Percentiles rank a stretch among this genome's conserved stretches.
phyloP scores from a whole-genome alignment of 768 basidiomycete genomes.

The Trametes sanguinea region DNA sequence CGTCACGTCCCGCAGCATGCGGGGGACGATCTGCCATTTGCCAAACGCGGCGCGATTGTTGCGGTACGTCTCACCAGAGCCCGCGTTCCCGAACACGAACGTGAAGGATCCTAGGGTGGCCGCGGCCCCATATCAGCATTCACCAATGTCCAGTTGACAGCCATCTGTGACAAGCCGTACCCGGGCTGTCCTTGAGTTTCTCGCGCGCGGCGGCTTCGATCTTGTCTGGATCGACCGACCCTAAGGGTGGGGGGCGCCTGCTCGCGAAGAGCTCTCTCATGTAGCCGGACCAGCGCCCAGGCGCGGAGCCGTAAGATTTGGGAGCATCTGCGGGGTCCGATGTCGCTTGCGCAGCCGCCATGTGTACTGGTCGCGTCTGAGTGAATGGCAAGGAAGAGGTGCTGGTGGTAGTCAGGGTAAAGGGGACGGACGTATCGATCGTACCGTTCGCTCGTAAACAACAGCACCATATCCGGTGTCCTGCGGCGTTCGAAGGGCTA shows the following conservation, averaged over 20 bases:
- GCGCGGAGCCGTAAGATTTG: constrained; percentile 10
- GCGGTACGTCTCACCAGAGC: constrained; percentile 63
- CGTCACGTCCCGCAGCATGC: constrained; percentile 69
- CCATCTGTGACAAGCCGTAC: constrained; percentile 37
- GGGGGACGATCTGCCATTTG: constrained; percentile 75
- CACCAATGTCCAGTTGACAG: neutral
- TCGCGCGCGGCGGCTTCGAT: constrained; percentile 70
- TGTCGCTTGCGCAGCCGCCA: neutral
- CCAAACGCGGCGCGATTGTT: constrained; percentile 67
- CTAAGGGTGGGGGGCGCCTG: constrained; percentile 38
- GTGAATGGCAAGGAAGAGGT: too few relatives aligned
- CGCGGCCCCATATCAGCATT: neutral
- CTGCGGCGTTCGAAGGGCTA: neutral
- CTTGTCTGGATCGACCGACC: constrained; percentile 61
- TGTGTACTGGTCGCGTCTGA: neutral
- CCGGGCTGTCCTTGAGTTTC: constrained; percentile 55
- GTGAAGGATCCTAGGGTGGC: constrained; percentile 56
- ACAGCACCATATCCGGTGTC: too few relatives aligned
- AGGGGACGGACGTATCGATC: too few relatives aligned
- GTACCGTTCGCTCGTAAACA: too few relatives aligned
- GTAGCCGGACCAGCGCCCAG: constrained; percentile 27
- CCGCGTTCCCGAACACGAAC: constrained; percentile 80
- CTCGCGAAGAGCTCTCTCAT: constrained; percentile 28
- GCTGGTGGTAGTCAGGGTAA: too few relatives aligned
- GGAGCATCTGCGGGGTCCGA: neutral